Evolutionary conservation across 2,329 filamentous ascomycete genomes (phyloP), one percentile per base, ranked within the genome.

Genomic region (Cadophora malorum): DNA sequence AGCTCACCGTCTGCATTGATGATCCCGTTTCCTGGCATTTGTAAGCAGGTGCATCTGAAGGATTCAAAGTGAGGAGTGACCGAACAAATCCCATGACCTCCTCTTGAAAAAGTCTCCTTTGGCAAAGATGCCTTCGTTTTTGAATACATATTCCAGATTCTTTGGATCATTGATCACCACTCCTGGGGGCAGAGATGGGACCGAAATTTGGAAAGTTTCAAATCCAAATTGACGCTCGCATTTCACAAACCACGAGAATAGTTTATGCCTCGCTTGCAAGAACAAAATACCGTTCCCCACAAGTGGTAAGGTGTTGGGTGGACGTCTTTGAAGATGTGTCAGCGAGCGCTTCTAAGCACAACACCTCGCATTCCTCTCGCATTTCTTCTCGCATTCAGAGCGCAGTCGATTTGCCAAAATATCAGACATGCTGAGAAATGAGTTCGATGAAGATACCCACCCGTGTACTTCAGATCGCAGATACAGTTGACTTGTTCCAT

Each of bases 1-100:
- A 88, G 74, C 25, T 88, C 85, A 50, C 88, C 88, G 69, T 90
- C 88, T 31, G 85, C 84, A 71, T 90, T 91, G 77, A 90, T 89
- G 71, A 91, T 90, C 31, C 88, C 88, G 71, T 88, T 82, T 1
- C 86, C 83, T 85, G 58, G 9, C 14, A 31, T 33, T 12, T 23
- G n/a, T 35, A 7, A 55, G 69, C 45, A 71, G 59, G 16, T 38
- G 47, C 63, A 38, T 45, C 19, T 67, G 5, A 10, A 25, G 14
- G 31, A 50, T 12, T 5, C 38, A 25, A 62, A 31, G 16, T 41
- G 23, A 31, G 3, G 7, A 49, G 3, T 19, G 76, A 79, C 84
- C 88, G 69, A 91, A 91, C 0, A 91, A 78, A 74, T 90, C 88
- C 82, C 84, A 85, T 0, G 87, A 85, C 47, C 87, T 82, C 21